Evolutionary conservation across 805 yeast genomes (phyloP), one percentile per base, ranked within the genome.

Genomic region (Novakomyces olei): DNA sequence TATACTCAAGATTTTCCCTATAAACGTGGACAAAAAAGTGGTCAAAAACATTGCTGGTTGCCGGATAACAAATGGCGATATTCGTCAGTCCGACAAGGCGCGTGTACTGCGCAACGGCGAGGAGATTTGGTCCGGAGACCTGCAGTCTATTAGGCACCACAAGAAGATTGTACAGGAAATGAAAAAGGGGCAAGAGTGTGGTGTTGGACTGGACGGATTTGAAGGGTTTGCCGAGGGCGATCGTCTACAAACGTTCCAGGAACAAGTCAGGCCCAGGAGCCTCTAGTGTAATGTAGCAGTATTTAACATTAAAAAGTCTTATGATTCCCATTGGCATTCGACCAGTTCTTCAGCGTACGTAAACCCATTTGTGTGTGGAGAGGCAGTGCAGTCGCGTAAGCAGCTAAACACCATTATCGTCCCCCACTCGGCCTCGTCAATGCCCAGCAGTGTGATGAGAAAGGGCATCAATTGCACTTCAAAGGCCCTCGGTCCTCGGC

Each of bases 111-210:
- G 91, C 38, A 55, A 58, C 2, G 60, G 51, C 1, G 56, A 59
- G 22, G 60, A 60, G 12, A 51, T 53, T 42, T 67, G 53, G 35
- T 55, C 61, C 26, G 94, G 92, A 2, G 54, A 55, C 7, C 48
- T 88, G 5, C 65, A 72, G 2, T 70, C 85, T 5, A 61, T 88
- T 50, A 81, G 78, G 53, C 78, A 76, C 39, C 71, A 69, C 33
- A 80, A 79, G 49, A 83, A 78, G 29, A 91, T 78, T 41, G 76
- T 73, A 4, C 41, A 54, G 1, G 85, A 75, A 44, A 78, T 77
- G 5, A 67, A 67, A 36, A 83, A 78, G 53, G 95, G 93, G 19
- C 65, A 65, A 19, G 98, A 88, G 43, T 88, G 95, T 58, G 98
- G 98, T 34, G 48, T 85, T 16, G 57, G 79, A 0, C 69, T 88